Base-by-base conservation (phyloP, 192 early-diverging fungal genomes). In the Geranomyces variabilis region DNA sequence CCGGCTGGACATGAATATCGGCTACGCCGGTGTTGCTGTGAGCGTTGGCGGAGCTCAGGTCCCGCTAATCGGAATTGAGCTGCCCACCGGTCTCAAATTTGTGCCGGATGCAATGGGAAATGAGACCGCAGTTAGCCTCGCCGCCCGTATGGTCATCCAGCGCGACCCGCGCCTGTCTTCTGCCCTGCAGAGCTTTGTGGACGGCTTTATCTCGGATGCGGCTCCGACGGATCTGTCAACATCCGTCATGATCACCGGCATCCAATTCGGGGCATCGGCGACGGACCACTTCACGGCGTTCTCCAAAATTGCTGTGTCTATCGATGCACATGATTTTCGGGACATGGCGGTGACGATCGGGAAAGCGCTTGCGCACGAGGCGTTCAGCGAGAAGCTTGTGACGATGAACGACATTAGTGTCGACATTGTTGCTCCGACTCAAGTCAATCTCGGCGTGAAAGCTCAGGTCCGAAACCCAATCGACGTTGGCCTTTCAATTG, bases 11-110 rank as follows among this genome's bases (percentile, higher is more conserved):
- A 57, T 57, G 56, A 57, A 57, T 28, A 9, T 28, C 24, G 56
- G 56, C 12, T 57, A 57, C 56, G 56, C 24, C 9, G 56, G 56
- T 12, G 13, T 57, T 14, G 14, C 14, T 10, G 56, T 57, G 14
- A 28, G 24, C 56, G 56, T 57, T 10, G 56, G 56, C 26, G 56
- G 13, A 10, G 14, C 26, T 10, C 14, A 57, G 19, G 24, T 57
- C 10, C 56, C 56, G 12, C 56, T 57, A 10, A 57, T 57, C 56
- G 24, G 24, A 12, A 10, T 57, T 10, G 13, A 57, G 56, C 14
- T 57, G 12, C 56, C 56, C 19, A 57, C 56, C 9, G 56, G 56
- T 28, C 56, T 57, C 14, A 57, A 57, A 12, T 57, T 57, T 24
- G 24, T 24, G 12, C 56, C 56, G 14, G 26, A 24, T 28, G 56